Conservation (phyloP, 2,329 filamentous ascomycete genomes). For the Botrytis elliptica region DNA sequence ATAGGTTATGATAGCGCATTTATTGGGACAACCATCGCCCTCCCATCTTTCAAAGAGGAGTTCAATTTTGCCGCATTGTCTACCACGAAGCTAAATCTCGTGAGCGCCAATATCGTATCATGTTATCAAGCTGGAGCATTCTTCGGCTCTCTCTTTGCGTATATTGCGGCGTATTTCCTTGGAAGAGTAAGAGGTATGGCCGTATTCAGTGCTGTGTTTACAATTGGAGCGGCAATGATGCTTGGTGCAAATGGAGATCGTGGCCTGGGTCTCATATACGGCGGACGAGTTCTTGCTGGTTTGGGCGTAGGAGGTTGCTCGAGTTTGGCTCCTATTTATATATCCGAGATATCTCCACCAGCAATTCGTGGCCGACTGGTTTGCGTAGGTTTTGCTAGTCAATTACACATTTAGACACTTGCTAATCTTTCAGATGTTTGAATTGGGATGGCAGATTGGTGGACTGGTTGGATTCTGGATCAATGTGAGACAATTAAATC, state of each 20-base stretch:
- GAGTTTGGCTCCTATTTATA: conserved; percentile 58
- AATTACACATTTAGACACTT: too few relatives aligned
- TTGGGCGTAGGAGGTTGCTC: conserved; percentile 41
- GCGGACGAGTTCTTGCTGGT: conserved; percentile 31
- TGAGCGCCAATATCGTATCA: conserved; percentile 33
- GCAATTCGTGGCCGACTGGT: conserved; percentile 28
- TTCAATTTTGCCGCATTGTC: conserved; percentile 30
- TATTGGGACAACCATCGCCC: conserved; percentile 31
- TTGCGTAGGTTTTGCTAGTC: neutral
- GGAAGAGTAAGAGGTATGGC: conserved; percentile 50
- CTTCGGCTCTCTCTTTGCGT: conserved; percentile 21
- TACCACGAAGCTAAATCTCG: conserved; percentile 27
- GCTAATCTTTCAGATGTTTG: conserved; percentile 49
- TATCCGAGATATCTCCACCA: conserved; percentile 34
- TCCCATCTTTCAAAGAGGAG: conserved; percentile 30
- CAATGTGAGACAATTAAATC: conserved; percentile 43
- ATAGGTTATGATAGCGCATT: conserved; percentile 35
- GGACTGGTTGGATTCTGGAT: conserved; percentile 64
- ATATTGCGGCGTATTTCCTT: neutral
- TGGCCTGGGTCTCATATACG: conserved; percentile 22
- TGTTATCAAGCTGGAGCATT: conserved; percentile 34
- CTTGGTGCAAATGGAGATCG: conserved; percentile 46
- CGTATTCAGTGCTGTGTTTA: conserved; percentile 61
- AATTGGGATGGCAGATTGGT: conserved; percentile 64
- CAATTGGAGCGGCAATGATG: conserved; percentile 71